Conservation (phyloP, 371 early-diverging fungal genomes). For the Phascolomyces articulosus region DNA sequence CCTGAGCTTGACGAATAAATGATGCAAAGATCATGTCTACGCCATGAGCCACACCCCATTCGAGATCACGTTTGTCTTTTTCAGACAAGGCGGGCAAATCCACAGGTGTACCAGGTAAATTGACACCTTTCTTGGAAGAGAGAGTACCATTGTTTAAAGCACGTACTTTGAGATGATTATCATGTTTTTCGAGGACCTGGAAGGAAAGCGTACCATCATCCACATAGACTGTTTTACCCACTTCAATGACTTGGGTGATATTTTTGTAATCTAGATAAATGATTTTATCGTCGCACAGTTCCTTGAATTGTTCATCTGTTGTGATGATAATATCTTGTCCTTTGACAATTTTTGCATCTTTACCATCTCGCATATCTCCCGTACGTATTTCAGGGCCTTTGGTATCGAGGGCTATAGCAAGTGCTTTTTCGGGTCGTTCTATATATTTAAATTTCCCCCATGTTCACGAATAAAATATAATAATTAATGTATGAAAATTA, state of each 20-base stretch:
- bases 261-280: constrained; percentile 88
- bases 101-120: constrained; percentile 79
- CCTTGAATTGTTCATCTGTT: constrained; percentile 68
- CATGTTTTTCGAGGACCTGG: constrained; percentile 68
- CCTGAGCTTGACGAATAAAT: constrained; percentile 89
- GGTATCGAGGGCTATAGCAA: constrained; percentile 88
- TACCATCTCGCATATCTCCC: constrained; percentile 66
- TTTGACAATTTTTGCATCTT: constrained; percentile 48
- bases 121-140: constrained; percentile 83
- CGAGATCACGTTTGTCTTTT: constrained; percentile 89
- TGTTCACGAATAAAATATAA: too few species aligned
- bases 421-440: constrained; percentile 30
- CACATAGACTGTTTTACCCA: constrained; percentile 83
- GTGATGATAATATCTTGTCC: constrained; percentile 81
- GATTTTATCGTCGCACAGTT: constrained; percentile 67
- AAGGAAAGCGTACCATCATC: constrained; percentile 85
- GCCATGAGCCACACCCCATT: constrained; percentile 88
- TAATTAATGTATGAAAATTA: too few species aligned
- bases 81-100: constrained; percentile 89
- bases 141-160: constrained; percentile 75
- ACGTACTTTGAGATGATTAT: constrained; percentile 63
- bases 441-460: background rate
- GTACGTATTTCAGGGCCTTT: constrained; percentile 90
- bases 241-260: constrained; percentile 73
- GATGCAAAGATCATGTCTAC: constrained; percentile 97